Evolutionary conservation across 768 basidiomycete species (phyloP).

Genomic region (Termitomyces titanicus): DNA sequence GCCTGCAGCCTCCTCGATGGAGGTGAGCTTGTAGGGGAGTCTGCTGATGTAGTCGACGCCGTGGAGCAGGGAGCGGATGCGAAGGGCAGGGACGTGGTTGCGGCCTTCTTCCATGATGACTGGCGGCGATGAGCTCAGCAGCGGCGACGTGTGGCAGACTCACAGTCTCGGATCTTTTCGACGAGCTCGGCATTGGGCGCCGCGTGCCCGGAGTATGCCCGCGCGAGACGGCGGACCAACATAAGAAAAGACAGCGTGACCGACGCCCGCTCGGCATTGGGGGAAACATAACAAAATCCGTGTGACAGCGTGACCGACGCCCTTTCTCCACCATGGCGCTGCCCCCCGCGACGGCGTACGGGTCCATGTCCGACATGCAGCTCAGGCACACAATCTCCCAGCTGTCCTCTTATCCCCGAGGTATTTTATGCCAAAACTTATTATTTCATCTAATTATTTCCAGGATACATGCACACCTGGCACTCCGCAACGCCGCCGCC

Average conservation of each 20-base stretch:
- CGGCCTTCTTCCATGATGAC: background rate
- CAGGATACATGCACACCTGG: slow-evolving; percentile 56
- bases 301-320: slow-evolving; percentile 2
- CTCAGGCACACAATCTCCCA: slow-evolving; percentile 62
- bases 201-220: background rate
- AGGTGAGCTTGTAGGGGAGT: slow-evolving; percentile 6
- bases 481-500: slow-evolving; percentile 53
- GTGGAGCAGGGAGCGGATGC: background rate
- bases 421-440: background rate
- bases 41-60: slow-evolving; percentile 1
- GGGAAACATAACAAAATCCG: too few species aligned
- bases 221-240: too few species aligned
- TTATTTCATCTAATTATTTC: background rate
- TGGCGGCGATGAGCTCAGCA: background rate
- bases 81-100: background rate
- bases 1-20: background rate
- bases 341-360: slow-evolving; percentile 25
- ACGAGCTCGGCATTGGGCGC: background rate
- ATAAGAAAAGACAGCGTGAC: too few species aligned
- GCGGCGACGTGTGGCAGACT: background rate
- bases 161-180: background rate
- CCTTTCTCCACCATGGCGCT: slow-evolving; percentile 12
- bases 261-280: too few species aligned
- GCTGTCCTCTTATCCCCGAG: slow-evolving; percentile 36
- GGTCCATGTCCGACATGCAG: slow-evolving; percentile 58